Base-by-base conservation (phyloP, 345 rosid species). In the Odontarrhena argentea region DNA sequence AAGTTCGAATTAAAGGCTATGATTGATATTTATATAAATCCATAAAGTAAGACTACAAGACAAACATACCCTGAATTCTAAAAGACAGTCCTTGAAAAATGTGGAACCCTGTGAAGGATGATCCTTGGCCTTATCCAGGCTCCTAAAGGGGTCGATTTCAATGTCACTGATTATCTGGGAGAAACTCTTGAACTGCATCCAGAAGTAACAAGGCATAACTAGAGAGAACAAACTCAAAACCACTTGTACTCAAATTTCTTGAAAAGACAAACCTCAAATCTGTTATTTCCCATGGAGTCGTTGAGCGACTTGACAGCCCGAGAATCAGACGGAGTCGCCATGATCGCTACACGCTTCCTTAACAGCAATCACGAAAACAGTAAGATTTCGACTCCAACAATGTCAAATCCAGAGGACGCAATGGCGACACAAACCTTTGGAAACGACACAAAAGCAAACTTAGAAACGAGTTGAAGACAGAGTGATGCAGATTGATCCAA, bases 101-200 rank as follows among this genome's bases (percentile, higher is more conserved):
- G 94, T 69, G 37, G 95, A 87, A 8, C 98, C 96, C 30, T 81
- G 79, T 2, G 95, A 84, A 24, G 98, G 97, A 80, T 83, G 85
- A 3, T 77, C 34, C 79, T 90, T 93, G 28, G 79, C 63, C 73
- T 77, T 79, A 40, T 86, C 81, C 45, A 90, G 84, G 83, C 86
- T 86, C 72, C 83, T 70, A 65, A 75, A 18, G 22, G 22, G 89
- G 80, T 82, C 76, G 76, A 87, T 79, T 36, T 93, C 92, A 63
- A 90, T 85, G n/a, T 83, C 97, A 54, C 77, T 84, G 53, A 90
- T 69, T 73, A 85, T 81, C 79, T 84, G 83, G 12, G 89, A 67
- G 55, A 85, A 68, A n/a, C 67, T 63, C 83, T 90, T 85, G 85
- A 85, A 93, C 98, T 92, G 88, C 61, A 74, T 63, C 41, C 48